Percentiles rank a stretch among this genome's conserved stretches.
phyloP scores from a whole-genome alignment of 2,329 filamentous ascomycete species.

The Microsporum ferrugineum region DNA sequence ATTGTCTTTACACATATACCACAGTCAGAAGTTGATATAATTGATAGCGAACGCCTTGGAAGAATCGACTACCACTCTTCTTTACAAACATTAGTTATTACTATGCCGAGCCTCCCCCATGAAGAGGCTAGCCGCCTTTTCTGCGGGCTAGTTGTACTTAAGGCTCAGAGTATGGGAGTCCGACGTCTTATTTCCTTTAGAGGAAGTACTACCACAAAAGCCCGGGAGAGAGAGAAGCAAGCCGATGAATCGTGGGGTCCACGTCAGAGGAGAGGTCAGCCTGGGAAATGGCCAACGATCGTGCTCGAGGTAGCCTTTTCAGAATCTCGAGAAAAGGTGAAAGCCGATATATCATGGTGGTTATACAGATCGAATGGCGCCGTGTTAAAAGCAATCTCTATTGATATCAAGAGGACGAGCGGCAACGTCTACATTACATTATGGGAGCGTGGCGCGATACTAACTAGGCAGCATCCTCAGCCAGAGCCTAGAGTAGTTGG shows the following conservation, averaged over 20 bases:
- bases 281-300: slow-evolving; percentile 2
- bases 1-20: background rate
- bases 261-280: background rate
- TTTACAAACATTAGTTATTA: background rate
- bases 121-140: background rate
- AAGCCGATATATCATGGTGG: slow-evolving; percentile 6
- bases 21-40: background rate
- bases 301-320: slow-evolving; percentile 6
- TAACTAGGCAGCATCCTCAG: slow-evolving; percentile 1
- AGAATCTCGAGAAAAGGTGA: slow-evolving; percentile 1
- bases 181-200: background rate
- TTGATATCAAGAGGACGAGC: slow-evolving; percentile 7
- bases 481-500: slow-evolving; percentile 3
- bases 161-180: background rate
- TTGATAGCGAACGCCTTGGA: background rate
- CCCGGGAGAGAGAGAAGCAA: background rate
- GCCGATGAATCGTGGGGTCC: background rate
- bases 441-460: slow-evolving; percentile 1
- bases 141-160: background rate
- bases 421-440: slow-evolving; percentile 4
- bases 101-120: background rate
- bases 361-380: background rate
- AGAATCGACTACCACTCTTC: background rate
- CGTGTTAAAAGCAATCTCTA: slow-evolving; percentile 3
- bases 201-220: background rate